A percentile compares a stretch with the other conserved stretches of the same genome.
Conservation (phyloP, 164 flowering plant genomes). For the Platanus orientalis region DNA sequence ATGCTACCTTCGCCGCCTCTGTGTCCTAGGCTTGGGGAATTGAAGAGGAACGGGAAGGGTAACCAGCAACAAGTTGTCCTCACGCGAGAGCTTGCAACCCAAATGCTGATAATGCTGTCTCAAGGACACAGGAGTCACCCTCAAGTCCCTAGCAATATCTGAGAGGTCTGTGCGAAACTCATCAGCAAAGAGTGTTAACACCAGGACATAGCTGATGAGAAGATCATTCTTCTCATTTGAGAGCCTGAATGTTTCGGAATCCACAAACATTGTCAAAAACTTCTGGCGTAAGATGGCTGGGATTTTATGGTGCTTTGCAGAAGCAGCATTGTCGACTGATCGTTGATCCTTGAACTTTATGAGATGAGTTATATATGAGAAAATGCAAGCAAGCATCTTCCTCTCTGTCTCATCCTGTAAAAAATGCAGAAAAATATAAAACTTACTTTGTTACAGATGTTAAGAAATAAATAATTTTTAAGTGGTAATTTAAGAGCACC, state of each 20-base stretch:
- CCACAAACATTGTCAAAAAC: slow-evolving; percentile 44
- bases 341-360: slow-evolving; percentile 64
- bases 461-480: too few species aligned
- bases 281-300: slow-evolving; percentile 53
- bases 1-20: neutral
- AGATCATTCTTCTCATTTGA: slow-evolving; percentile 49
- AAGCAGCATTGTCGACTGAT: slow-evolving; percentile 31
- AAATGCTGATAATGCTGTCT: slow-evolving; percentile 42
- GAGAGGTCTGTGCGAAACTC: slow-evolving; percentile 46
- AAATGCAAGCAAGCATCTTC: slow-evolving; percentile 47
- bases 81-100: slow-evolving; percentile 59
- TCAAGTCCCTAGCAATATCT: slow-evolving; percentile 80
- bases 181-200: slow-evolving; percentile 74
- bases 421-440: slow-evolving; percentile 3
- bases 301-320: slow-evolving; percentile 45
- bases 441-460: neutral
- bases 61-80: slow-evolving; percentile 22
- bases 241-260: slow-evolving; percentile 25
- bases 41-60: slow-evolving; percentile 67
- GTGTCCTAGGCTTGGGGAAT: slow-evolving; percentile 34
- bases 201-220: slow-evolving; percentile 66
- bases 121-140: slow-evolving; percentile 29
- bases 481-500: too few species aligned
- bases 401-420: slow-evolving; percentile 58
- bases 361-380: slow-evolving; percentile 69